Conservation (phyloP, 352 stramenopile species). For the Thalassiosira hispida region DNA sequence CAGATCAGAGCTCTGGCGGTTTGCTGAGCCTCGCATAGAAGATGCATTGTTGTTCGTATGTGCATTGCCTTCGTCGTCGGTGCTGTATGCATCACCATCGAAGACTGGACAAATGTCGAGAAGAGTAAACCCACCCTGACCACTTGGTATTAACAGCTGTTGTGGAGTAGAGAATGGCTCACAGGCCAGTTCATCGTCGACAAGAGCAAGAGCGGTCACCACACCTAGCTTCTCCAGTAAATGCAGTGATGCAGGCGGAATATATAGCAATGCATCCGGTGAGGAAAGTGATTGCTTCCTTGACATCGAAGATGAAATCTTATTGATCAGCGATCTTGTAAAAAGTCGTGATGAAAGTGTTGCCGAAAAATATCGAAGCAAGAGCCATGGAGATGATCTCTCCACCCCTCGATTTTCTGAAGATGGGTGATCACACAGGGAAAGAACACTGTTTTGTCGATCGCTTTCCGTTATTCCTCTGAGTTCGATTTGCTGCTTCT, state of each 20-base stretch:
- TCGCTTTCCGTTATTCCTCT: not conserved
- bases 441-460: not conserved
- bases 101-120: conserved; percentile 80
- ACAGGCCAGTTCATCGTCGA: conserved; percentile 84
- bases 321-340: conserved; percentile 28
- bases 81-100: conserved; percentile 51
- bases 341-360: conserved; percentile 61
- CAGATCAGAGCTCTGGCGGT: conserved; percentile 11
- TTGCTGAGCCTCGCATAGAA: conserved; percentile 10
- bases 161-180: conserved; percentile 78
- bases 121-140: conserved; percentile 74
- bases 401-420: conserved; percentile 1
- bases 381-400: conserved; percentile 31
- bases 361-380: conserved; percentile 70
- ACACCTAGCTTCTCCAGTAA: conserved; percentile 82
- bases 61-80: conserved; percentile 42
- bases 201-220: conserved; percentile 70
- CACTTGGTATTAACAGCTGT: conserved; percentile 82
- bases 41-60: conserved; percentile 17
- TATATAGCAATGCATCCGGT: conserved; percentile 47
- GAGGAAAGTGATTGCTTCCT: not conserved
- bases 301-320: conserved; percentile 2
- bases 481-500: conserved; percentile 14
- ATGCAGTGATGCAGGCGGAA: conserved; percentile 72
- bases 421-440: not conserved